Evolutionary conservation across 345 rosid species (phyloP), one percentile per base, ranked within the genome.

Genomic region (Rubroshorea leprosula): DNA sequence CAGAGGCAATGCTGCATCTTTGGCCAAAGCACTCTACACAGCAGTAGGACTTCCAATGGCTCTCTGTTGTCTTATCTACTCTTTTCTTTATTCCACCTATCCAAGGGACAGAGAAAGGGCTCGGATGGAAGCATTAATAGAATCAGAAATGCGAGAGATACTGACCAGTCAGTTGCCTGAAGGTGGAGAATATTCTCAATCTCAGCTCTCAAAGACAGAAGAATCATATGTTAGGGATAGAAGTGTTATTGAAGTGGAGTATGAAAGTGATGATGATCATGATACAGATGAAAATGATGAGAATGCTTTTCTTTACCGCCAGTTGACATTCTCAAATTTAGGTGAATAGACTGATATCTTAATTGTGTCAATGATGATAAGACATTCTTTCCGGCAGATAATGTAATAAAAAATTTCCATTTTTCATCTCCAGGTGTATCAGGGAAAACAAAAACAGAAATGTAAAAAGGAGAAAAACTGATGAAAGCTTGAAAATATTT

Each of bases 41-140:
- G 81, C 95, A 60, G 81, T 86, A 17, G 90, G 92, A 51, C 51
- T 84, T 62, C 96, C 95, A n/a, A 78, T 89, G 93, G 80, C 82
- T 5, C 71, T 80, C 11, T 92, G 98, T 27, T 89, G 90, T 66
- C 57, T 77, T 55, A 81, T 92, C 58, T 92, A 92, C 71, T 84
- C 90, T 0, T 81, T 84, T 59, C 90, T 86, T 23, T 89, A 92
- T 55, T 56, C 62, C 65, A 83, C 90, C 3, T 92, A 86, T 62
- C 98, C 95, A 20, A 73, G 82, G 59, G 93, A 92, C 71, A 71
- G 86, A 51, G 90, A 84, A 9, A 70, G 83, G 43, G 93, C 96
- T 25, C 75, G 74, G 31, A 92, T 92, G 98, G 80, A 78, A 52
- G 95, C 83, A 25, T 57, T 84, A 19, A 80, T 84, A 66, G 90